phyloP scores from a whole-genome alignment of 306 rosid genomes.

The Psophocarpus tetragonolobus region DNA sequence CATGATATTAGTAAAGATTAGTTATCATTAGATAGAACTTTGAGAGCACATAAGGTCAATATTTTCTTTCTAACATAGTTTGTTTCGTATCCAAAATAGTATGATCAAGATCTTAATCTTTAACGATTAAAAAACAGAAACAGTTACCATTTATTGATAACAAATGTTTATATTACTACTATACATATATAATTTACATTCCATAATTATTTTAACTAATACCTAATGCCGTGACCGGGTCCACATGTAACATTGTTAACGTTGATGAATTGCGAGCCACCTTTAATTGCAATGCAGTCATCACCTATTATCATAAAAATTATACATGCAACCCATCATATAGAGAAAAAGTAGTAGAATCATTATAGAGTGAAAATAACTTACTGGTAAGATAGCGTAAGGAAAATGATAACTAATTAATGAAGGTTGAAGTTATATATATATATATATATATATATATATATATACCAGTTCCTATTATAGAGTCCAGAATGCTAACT shows the following conservation, averaged over 20 bases:
- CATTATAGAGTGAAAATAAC: background rate
- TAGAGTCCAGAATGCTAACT: background rate
- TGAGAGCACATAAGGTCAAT: too few species aligned
- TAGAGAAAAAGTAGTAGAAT: background rate
- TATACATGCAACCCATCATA: background rate
- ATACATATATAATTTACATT: background rate
- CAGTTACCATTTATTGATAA: too few species aligned
- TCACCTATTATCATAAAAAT: slow-evolving; percentile 40
- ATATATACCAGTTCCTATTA: slow-evolving; percentile 33
- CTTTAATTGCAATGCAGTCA: slow-evolving; percentile 52
- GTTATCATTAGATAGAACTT: too few species aligned
- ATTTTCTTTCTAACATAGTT: too few species aligned
- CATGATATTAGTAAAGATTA: too few species aligned
- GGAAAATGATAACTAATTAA: background rate
- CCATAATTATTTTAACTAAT: slow-evolving; percentile 12
- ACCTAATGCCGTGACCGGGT: slow-evolving; percentile 67
- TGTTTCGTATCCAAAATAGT: too few species aligned
- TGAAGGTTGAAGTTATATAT: background rate
- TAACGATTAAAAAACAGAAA: too few species aligned
- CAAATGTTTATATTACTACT: too few species aligned
- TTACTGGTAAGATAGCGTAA: background rate
- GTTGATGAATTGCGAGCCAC: slow-evolving; percentile 29
- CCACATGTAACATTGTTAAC: slow-evolving; percentile 43
- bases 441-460: too few species aligned
- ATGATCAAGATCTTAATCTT: too few species aligned